Percentiles rank a stretch among this genome's conserved stretches.
These are phyloP conservation scores for Fraxinus americana DNA, from an alignment of 257 asterid species.

Conservation along the genomic window DNA sequence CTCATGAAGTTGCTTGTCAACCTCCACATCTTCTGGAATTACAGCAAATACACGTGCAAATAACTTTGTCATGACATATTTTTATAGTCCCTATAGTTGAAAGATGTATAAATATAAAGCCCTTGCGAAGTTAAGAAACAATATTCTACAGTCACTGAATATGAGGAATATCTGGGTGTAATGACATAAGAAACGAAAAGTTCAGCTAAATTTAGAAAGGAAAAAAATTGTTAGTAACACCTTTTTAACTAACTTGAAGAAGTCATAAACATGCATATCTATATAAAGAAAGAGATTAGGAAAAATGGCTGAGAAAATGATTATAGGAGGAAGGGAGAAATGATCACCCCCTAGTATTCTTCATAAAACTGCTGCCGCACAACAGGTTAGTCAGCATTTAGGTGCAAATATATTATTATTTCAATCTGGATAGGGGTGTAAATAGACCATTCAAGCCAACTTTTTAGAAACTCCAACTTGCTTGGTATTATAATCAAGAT, in stretches of 20 bases:
- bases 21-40: slow-evolving; percentile 77
- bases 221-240: no score
- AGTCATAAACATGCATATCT: background rate
- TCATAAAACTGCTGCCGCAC: no score
- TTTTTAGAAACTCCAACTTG: no score
- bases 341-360: background rate
- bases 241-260: background rate
- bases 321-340: background rate
- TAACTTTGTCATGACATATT: slow-evolving; percentile 88
- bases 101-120: slow-evolving; percentile 9
- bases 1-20: slow-evolving; percentile 70
- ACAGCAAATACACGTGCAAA: slow-evolving; percentile 73
- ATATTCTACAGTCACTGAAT: background rate
- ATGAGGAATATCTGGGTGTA: background rate
- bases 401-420: no score
- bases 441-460: no score
- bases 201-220: background rate
- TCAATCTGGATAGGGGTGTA: no score
- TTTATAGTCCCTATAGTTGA: slow-evolving; percentile 77
- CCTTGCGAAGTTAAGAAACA: background rate
- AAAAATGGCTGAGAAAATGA: background rate
- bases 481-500: background rate
- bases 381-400: no score
- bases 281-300: background rate
- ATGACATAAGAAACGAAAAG: no score